These are phyloP conservation scores for Malus asiatica DNA, from an alignment of 306 rosid genomes.

Conservation along the genomic window DNA sequence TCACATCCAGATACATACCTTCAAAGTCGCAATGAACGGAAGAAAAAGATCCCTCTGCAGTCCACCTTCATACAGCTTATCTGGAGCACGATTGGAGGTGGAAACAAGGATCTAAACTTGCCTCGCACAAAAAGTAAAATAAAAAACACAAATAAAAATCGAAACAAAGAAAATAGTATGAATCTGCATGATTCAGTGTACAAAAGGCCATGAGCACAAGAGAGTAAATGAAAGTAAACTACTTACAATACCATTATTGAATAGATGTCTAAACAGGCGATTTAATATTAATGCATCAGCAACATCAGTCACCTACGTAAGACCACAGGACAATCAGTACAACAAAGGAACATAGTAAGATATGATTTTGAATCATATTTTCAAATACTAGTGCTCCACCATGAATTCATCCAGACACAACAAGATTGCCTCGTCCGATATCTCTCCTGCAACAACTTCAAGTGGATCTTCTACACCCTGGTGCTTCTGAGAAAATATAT, in stretches of 20 bases:
- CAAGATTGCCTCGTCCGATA: constrained; percentile 79
- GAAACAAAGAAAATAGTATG: constrained; percentile 3
- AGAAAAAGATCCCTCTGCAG: constrained; percentile 92
- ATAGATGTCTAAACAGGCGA: constrained; percentile 74
- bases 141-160: not conserved
- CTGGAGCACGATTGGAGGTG: constrained; percentile 97
- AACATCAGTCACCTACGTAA: constrained; percentile 79
- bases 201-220: constrained; percentile 2
- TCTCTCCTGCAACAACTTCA: constrained; percentile 83
- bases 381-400: constrained; percentile 32
- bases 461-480: constrained; percentile 93
- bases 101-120: constrained; percentile 76
- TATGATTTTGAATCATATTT: constrained; percentile 5
- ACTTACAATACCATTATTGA: constrained; percentile 77
- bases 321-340: constrained; percentile 14
- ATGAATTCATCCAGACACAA: constrained; percentile 94
- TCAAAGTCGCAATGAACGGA: constrained; percentile 76
- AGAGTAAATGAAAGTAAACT: constrained; percentile 8
- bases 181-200: constrained; percentile 9
- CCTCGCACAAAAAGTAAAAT: constrained; percentile 25
- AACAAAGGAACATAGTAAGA: constrained; percentile 9
- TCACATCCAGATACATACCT: constrained; percentile 42
- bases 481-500: constrained; percentile 59
- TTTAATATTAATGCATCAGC: constrained; percentile 94
- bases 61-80: constrained; percentile 88